Conservation (phyloP, 176 grass and related monocot species). For the Lolium perenne region DNA sequence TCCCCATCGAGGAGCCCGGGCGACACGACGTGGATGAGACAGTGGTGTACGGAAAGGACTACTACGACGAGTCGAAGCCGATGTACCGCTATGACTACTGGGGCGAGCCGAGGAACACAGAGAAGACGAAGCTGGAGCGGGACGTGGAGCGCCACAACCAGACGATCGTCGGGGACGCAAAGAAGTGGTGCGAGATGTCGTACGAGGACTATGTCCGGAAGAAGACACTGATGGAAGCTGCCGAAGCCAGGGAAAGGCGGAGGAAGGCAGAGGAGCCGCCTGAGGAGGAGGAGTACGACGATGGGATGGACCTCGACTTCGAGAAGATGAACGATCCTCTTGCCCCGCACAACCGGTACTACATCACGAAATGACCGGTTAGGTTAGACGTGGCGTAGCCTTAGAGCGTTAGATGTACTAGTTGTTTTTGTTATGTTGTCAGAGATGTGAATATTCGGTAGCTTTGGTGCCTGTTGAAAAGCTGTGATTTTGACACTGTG, state of each 20-base stretch:
- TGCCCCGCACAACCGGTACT: conserved; percentile 43
- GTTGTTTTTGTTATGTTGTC: conserved; percentile 5
- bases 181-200: conserved; percentile 82
- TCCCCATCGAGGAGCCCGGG: conserved; percentile 82
- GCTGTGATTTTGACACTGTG: conserved; percentile 18
- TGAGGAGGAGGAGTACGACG: conserved; percentile 57
- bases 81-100: conserved; percentile 79
- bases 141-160: conserved; percentile 58
- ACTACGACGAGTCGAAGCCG: conserved; percentile 68
- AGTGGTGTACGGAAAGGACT: conserved; percentile 72
- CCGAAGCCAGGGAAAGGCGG: conserved; percentile 37
- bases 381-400: background rate
- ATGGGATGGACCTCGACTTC: conserved; percentile 77
- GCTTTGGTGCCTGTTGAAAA: background rate
- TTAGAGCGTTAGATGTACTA: conserved; percentile 35
- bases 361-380: conserved; percentile 46
- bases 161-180: conserved; percentile 60
- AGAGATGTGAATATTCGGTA: conserved; percentile 36
- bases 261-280: conserved; percentile 17
- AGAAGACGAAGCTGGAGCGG: conserved; percentile 68
- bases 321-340: conserved; percentile 46
- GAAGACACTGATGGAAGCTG: conserved; percentile 46
- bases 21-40: conserved; percentile 75
- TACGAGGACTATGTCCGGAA: conserved; percentile 63
- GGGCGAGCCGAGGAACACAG: conserved; percentile 63